A percentile compares a stretch with the other conserved stretches of the same genome.
Evolutionary conservation across 768 basidiomycete species (phyloP).

Genomic region (Termitomyces heimii): DNA sequence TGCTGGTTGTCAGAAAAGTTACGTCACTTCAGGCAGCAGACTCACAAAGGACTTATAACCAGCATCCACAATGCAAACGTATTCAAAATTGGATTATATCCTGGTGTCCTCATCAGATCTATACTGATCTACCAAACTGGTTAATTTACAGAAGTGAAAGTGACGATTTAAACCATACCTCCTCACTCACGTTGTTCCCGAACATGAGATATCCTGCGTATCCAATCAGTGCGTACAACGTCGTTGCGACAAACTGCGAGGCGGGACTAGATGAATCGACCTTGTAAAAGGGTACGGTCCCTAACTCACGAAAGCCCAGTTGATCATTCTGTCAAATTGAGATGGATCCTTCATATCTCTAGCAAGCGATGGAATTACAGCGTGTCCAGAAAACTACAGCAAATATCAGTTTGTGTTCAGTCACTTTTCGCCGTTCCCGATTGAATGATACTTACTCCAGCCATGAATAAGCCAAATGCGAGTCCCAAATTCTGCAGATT

Average conservation of each 20-base stretch:
- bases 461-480: constrained; percentile 88
- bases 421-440: not conserved
- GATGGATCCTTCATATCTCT: constrained; percentile 84
- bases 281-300: not conserved
- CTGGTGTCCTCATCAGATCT: constrained; percentile 67
- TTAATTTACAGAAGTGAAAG: not conserved
- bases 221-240: constrained; percentile 63
- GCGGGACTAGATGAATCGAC: not conserved
- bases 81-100: constrained; percentile 70
- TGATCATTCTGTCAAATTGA: constrained; percentile 76
- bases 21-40: constrained; percentile 6
- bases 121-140: constrained; percentile 61
- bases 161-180: constrained; percentile 38
- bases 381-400: constrained; percentile 80
- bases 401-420: not conserved
- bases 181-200: constrained; percentile 71
- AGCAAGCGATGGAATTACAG: constrained; percentile 85
- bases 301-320: constrained; percentile 74
- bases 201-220: constrained; percentile 91
- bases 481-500: constrained; percentile 60
- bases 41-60: constrained; percentile 70
- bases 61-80: constrained; percentile 80
- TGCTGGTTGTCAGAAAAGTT: constrained; percentile 22
- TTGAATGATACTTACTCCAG: constrained; percentile 51
- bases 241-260: constrained; percentile 53